Percentiles rank a stretch among this genome's conserved stretches.
These are phyloP conservation scores for Bigelowiella natans DNA, from an alignment of 78 protist genomes.

Conservation along the genomic window DNA sequence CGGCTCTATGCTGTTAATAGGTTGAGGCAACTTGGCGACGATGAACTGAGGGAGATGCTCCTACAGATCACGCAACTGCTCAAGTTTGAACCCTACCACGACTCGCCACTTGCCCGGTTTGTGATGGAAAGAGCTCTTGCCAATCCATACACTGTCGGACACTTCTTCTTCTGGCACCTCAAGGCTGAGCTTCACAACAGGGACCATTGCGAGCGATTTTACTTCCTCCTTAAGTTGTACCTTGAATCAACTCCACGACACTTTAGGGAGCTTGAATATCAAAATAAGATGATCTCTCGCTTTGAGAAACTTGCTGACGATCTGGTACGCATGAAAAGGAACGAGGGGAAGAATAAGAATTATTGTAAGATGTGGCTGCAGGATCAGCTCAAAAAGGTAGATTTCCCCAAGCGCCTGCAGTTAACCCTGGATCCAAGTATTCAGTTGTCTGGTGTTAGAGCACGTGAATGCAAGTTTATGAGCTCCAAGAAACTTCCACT, in stretches of 20 bases:
- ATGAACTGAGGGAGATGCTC: not conserved
- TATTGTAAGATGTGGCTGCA: not conserved
- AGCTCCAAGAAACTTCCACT: slow-evolving; percentile 76
- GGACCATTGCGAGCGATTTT: slow-evolving; percentile 13
- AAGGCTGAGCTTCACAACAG: slow-evolving; percentile 50
- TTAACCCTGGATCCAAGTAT: not conserved
- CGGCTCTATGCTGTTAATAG: not conserved
- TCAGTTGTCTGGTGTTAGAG: not conserved
- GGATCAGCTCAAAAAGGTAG: not conserved
- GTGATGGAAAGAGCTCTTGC: not conserved
- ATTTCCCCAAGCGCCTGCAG: not conserved
- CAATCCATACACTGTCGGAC: not conserved
- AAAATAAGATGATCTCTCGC: not conserved
- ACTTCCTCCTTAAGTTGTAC: not conserved
- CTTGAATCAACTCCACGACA: not conserved
- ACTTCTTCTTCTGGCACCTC: slow-evolving; percentile 57
- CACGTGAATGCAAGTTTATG: slow-evolving; percentile 71
- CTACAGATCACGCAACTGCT: not conserved
- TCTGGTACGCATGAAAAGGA: not conserved
- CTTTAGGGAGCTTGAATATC: not conserved
- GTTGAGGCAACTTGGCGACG: not conserved
- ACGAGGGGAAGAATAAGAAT: not conserved
- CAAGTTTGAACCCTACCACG: slow-evolving; percentile 1
- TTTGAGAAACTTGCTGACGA: not conserved
- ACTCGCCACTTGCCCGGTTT: not conserved